These are phyloP conservation scores for Cladosporium sp. DNA, from an alignment of 2,329 filamentous ascomycete species.

Conservation along the genomic window DNA sequence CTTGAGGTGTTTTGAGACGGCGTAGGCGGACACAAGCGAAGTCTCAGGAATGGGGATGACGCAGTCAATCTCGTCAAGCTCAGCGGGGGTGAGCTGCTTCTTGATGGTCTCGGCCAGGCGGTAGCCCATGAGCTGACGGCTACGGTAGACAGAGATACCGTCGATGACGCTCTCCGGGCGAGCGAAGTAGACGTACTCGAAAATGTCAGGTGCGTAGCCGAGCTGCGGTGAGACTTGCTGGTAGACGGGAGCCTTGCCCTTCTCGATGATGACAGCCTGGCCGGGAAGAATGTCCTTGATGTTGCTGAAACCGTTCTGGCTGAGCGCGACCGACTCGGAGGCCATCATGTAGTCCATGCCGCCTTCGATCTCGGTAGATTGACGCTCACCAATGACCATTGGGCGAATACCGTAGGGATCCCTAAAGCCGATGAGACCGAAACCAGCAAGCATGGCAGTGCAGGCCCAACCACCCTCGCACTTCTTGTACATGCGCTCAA, in stretches of 20 bases:
- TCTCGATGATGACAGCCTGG: conserved; percentile 81
- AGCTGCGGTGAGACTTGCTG: conserved; percentile 68
- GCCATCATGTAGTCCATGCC: conserved; percentile 84
- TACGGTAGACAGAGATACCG: conserved; percentile 81
- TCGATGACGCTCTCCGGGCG: conserved; percentile 81
- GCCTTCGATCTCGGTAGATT: conserved; percentile 48
- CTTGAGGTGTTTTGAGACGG: conserved; percentile 70
- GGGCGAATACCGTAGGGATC: conserved; percentile 82
- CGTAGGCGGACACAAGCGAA: conserved; percentile 75
- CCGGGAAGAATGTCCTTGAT: conserved; percentile 79
- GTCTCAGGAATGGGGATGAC: conserved; percentile 86
- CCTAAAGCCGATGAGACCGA: conserved; percentile 76
- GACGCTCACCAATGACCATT: conserved; percentile 73
- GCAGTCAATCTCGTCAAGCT: conserved; percentile 74
- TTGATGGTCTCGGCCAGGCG: conserved; percentile 74
- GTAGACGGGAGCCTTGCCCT: conserved; percentile 72
- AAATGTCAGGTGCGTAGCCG: conserved; percentile 79
- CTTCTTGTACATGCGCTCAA: conserved; percentile 69
- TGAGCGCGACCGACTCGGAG: conserved; percentile 81
- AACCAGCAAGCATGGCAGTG: conserved; percentile 79
- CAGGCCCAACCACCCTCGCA: conserved; percentile 78
- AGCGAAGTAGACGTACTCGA: conserved; percentile 86
- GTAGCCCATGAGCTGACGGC: conserved; percentile 81
- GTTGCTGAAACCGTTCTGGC: conserved; percentile 75
- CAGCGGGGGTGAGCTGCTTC: conserved; percentile 65